phyloP scores from a whole-genome alignment of 2,329 filamentous ascomycete species.

The Lecanicillium sp. region DNA sequence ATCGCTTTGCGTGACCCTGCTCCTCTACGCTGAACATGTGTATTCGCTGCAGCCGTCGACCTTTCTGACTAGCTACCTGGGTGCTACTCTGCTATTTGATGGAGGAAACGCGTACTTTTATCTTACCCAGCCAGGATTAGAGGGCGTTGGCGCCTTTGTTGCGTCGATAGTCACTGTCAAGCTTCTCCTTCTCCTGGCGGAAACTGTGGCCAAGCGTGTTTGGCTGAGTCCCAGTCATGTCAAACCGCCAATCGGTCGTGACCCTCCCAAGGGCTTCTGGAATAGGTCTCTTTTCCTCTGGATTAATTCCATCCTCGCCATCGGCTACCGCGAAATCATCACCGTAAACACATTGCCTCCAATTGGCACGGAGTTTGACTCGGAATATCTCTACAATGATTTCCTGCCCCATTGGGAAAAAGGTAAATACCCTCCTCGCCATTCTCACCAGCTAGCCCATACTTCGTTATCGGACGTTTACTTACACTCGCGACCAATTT shows the following conservation, averaged over 20 bases:
- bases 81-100: conserved; percentile 1
- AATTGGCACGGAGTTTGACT: neutral
- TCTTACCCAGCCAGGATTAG: neutral
- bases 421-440: neutral
- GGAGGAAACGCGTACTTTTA: neutral
- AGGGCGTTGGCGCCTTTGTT: neutral
- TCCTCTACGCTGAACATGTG: neutral
- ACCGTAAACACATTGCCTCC: neutral
- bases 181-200: too few species aligned
- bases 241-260: too few species aligned
- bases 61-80: neutral
- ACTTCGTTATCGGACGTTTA: too few species aligned
- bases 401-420: conserved; percentile 1
- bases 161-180: neutral
- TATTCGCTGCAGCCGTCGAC: neutral
- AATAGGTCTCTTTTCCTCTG: neutral
- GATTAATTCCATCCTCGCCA: neutral
- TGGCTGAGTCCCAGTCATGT: too few species aligned
- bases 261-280: neutral
- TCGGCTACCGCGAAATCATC: neutral
- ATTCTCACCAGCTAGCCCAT: too few species aligned
- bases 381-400: neutral
- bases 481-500: too few species aligned
- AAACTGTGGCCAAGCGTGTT: too few species aligned
- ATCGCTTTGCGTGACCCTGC: neutral